Percentiles rank a stretch among this genome's conserved stretches.
These are phyloP conservation scores for Chalara sp. DNA, from an alignment of 2,329 filamentous ascomycete species.

Conservation along the genomic window DNA sequence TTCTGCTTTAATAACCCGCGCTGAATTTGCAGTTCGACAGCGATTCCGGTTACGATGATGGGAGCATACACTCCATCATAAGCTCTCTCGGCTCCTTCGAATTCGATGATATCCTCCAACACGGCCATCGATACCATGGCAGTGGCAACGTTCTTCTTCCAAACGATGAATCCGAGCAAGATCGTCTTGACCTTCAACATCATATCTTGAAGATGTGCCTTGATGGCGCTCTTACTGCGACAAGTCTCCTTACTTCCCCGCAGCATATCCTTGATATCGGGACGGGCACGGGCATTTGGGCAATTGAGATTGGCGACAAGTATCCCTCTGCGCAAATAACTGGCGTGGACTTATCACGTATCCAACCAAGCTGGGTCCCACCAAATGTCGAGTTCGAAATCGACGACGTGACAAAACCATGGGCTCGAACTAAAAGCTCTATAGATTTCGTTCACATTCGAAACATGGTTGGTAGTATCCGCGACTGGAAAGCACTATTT, in stretches of 20 bases:
- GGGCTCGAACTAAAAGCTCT: constrained; percentile 34
- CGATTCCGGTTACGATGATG: constrained; percentile 9
- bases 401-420: constrained; percentile 51
- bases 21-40: neutral
- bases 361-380: constrained; percentile 38
- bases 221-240: constrained; percentile 15
- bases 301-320: constrained; percentile 41
- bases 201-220: constrained; percentile 11
- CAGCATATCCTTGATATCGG: constrained; percentile 32
- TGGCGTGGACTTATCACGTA: constrained; percentile 15
- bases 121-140: constrained; percentile 40
- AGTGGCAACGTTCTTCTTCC: constrained; percentile 27
- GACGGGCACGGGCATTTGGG: constrained; percentile 54
- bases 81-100: constrained; percentile 35
- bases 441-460: constrained; percentile 54
- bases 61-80: constrained; percentile 1
- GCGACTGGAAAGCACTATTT: constrained; percentile 48
- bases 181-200: constrained; percentile 12
- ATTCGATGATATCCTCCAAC: constrained; percentile 37
- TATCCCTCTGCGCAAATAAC: constrained; percentile 8
- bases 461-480: constrained; percentile 48
- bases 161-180: constrained; percentile 12
- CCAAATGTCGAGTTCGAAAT: constrained; percentile 56
- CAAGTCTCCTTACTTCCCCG: constrained; percentile 26
- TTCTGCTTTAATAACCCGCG: neutral